These are phyloP conservation scores for Corynascus novoguineensis DNA, from an alignment of 495 filamentous ascomycete species.

Conservation along the genomic window DNA sequence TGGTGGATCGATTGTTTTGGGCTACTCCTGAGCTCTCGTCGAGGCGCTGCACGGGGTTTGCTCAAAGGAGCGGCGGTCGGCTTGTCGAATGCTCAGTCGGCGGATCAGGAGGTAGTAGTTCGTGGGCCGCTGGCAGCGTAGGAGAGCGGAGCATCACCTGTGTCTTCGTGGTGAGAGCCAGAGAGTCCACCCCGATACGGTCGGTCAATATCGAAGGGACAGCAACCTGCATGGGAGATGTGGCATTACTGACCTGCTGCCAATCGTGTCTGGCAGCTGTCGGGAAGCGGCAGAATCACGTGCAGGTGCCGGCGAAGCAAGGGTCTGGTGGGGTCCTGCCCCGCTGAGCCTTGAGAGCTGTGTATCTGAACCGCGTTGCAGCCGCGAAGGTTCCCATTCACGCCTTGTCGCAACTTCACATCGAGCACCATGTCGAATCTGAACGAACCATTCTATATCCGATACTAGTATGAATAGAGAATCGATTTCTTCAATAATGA, in stretches of 20 bases:
- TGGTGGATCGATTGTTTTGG: not conserved
- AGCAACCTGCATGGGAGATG: slow-evolving; percentile 29
- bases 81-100: slow-evolving; percentile 12
- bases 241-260: slow-evolving; percentile 31
- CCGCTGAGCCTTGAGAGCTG: slow-evolving; percentile 16
- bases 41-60: not conserved
- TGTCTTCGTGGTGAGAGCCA: slow-evolving; percentile 18
- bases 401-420: slow-evolving; percentile 14
- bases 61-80: not conserved
- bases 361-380: slow-evolving; percentile 1
- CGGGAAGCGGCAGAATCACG: slow-evolving; percentile 17
- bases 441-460: slow-evolving; percentile 83
- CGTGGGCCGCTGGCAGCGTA: slow-evolving; percentile 20
- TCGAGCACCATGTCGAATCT: slow-evolving; percentile 27
- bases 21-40: slow-evolving; percentile 6
- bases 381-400: slow-evolving; percentile 23
- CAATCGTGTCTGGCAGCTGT: slow-evolving; percentile 22
- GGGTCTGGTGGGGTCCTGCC: slow-evolving; percentile 23
- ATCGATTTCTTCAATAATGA: not conserved
- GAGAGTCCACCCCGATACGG: slow-evolving; percentile 21
- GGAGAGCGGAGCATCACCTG: slow-evolving; percentile 25
- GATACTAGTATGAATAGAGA: slow-evolving; percentile 76
- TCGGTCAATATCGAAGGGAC: slow-evolving; percentile 26
- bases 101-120: slow-evolving; percentile 2
- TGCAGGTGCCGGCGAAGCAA: not conserved